These are phyloP conservation scores for Globisporangium paddicum DNA, from an alignment of 352 stramenopile species.

Conservation along the genomic window DNA sequence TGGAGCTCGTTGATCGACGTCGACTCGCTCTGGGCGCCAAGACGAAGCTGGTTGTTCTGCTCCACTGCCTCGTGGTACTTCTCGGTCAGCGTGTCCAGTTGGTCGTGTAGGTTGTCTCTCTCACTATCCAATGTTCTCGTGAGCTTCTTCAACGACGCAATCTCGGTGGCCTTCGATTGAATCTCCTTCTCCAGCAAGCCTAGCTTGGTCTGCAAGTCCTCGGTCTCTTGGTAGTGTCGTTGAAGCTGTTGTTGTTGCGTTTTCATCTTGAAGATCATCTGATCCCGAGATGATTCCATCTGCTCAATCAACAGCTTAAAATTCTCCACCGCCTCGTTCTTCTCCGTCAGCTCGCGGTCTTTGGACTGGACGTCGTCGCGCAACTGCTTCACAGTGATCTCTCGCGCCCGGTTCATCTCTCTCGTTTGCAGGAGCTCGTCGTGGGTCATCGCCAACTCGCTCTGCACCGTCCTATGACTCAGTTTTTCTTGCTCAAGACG, in stretches of 20 bases:
- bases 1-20: slow-evolving; percentile 37
- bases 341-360: slow-evolving; percentile 56
- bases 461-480: slow-evolving; percentile 47
- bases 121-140: slow-evolving; percentile 61
- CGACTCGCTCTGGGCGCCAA: slow-evolving; percentile 27
- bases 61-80: slow-evolving; percentile 58
- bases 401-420: slow-evolving; percentile 43
- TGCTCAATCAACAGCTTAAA: slow-evolving; percentile 73
- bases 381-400: slow-evolving; percentile 54
- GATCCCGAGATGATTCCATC: slow-evolving; percentile 78
- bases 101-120: slow-evolving; percentile 67
- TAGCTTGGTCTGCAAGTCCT: slow-evolving; percentile 50
- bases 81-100: slow-evolving; percentile 68
- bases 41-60: slow-evolving; percentile 37
- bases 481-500: slow-evolving; percentile 65
- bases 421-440: slow-evolving; percentile 55
- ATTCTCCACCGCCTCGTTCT: slow-evolving; percentile 59
- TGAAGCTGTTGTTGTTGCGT: slow-evolving; percentile 66
- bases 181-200: slow-evolving; percentile 40
- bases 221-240: slow-evolving; percentile 43
- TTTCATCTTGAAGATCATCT: slow-evolving; percentile 74
- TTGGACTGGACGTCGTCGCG: slow-evolving; percentile 52
- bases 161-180: slow-evolving; percentile 34
- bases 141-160: slow-evolving; percentile 62
- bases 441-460: slow-evolving; percentile 48